Percentiles rank a stretch among this genome's conserved stretches.
phyloP scores from a whole-genome alignment of 331 rosid species.

The Erythrophleum ivorense region DNA sequence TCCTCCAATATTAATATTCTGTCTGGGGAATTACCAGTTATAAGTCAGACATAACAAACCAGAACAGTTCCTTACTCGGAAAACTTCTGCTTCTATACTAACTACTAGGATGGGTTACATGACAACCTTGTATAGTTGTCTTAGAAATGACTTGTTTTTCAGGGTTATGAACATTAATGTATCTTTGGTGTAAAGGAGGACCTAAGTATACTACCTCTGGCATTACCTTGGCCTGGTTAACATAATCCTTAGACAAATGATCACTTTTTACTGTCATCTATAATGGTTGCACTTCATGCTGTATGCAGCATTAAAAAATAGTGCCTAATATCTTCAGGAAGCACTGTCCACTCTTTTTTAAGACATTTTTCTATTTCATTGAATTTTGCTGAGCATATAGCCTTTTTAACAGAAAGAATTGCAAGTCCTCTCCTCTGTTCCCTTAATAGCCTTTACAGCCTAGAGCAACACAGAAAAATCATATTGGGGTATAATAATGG shows the following conservation, averaged over 20 bases:
- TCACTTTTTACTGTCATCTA: not conserved
- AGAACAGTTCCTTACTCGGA: slow-evolving; percentile 1
- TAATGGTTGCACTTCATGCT: not conserved
- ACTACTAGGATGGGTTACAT: slow-evolving; percentile 3
- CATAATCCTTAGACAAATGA: not conserved
- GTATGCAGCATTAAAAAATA: not conserved
- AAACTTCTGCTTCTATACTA: not conserved
- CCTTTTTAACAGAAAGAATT: not conserved
- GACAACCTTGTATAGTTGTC: not conserved
- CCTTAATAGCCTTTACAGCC: not conserved
- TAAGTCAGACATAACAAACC: slow-evolving; percentile 6
- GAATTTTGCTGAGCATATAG: not conserved
- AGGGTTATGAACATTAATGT: not conserved
- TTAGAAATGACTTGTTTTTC: not conserved
- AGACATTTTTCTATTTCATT: not conserved
- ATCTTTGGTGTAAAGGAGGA: not conserved
- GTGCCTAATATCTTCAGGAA: not conserved
- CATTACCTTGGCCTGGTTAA: not conserved
- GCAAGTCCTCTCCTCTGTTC: not conserved
- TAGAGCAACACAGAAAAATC: not conserved
- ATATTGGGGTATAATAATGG: not conserved
- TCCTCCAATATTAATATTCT: slow-evolving; percentile 5
- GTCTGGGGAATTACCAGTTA: slow-evolving; percentile 12
- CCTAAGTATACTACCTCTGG: not conserved
- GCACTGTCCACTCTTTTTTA: too few species aligned